Conservation (phyloP, 2,329 filamentous ascomycete species). For the Ophiocordyceps unilateralis region DNA sequence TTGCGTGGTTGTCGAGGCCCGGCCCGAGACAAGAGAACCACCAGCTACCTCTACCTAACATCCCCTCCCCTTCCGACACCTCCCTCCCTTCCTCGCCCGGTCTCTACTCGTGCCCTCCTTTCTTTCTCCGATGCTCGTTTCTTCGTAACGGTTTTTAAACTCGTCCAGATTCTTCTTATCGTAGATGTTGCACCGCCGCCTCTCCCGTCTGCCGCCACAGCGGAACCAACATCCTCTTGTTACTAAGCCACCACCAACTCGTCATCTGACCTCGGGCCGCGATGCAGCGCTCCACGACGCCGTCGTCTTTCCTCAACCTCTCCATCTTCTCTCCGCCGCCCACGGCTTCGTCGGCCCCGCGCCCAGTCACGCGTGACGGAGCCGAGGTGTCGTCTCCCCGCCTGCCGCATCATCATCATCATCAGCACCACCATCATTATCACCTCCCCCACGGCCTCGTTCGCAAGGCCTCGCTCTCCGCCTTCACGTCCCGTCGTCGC, state of each 20-base stretch:
- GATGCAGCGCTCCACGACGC: slow-evolving; percentile 1
- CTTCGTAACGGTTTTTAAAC: background rate
- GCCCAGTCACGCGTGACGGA: slow-evolving; percentile 20
- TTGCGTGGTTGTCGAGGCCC: background rate
- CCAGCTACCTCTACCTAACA: no score
- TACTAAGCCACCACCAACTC: background rate
- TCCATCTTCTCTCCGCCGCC: slow-evolving; percentile 15
- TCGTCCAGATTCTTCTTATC: background rate
- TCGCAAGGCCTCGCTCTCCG: slow-evolving; percentile 22
- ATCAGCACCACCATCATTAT: slow-evolving; percentile 9
- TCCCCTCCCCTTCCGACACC: background rate
- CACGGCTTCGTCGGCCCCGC: slow-evolving; percentile 10
- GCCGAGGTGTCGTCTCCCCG: background rate
- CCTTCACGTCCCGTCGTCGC: slow-evolving; percentile 18
- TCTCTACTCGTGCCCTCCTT: background rate
- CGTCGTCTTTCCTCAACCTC: slow-evolving; percentile 19
- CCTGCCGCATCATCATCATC: slow-evolving; percentile 5
- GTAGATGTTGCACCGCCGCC: background rate
- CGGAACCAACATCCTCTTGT: background rate
- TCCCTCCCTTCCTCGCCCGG: background rate
- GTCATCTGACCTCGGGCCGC: background rate
- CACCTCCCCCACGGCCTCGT: slow-evolving; percentile 29
- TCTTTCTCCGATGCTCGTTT: background rate
- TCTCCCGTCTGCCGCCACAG: background rate
- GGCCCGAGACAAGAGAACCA: background rate